Conservation (phyloP, 225 moss, liverwort and hornwort species). For the Pleurozium schreberi region DNA sequence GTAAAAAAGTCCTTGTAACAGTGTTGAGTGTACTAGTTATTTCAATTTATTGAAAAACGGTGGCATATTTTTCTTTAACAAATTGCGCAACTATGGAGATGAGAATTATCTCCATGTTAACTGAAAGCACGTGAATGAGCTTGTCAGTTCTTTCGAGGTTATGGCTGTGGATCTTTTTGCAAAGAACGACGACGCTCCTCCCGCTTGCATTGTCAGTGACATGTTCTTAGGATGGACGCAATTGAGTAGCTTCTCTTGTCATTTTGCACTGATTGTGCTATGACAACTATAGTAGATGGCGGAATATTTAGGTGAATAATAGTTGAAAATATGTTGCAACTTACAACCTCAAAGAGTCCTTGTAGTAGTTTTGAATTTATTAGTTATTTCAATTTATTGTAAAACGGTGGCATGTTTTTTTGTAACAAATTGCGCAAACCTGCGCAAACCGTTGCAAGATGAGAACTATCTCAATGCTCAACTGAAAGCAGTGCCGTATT, state of each 20-base stretch:
- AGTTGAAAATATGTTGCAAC: background rate
- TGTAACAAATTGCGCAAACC: too few species aligned
- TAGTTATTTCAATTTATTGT: background rate
- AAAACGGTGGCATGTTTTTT: background rate
- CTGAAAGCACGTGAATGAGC: background rate
- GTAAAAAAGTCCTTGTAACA: background rate
- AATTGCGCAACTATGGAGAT: background rate
- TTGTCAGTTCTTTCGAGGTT: background rate
- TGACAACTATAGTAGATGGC: background rate
- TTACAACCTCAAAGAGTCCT: background rate
- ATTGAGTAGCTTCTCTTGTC: background rate
- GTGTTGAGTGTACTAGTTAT: background rate
- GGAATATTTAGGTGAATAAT: background rate
- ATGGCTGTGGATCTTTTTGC: conserved; percentile 1
- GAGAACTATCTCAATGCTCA: too few species aligned
- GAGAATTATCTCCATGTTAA: background rate
- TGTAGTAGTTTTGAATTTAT: too few species aligned
- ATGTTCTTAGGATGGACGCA: conserved; percentile 47
- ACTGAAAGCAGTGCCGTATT: background rate
- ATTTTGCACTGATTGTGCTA: background rate
- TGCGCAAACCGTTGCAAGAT: too few species aligned
- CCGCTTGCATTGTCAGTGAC: conserved; percentile 31
- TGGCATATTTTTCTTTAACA: too few species aligned
- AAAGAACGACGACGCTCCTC: conserved; percentile 1
- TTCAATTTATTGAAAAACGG: background rate